These are phyloP conservation scores for Rhodocollybia butyracea DNA, from an alignment of 768 basidiomycete species.

Conservation along the genomic window DNA sequence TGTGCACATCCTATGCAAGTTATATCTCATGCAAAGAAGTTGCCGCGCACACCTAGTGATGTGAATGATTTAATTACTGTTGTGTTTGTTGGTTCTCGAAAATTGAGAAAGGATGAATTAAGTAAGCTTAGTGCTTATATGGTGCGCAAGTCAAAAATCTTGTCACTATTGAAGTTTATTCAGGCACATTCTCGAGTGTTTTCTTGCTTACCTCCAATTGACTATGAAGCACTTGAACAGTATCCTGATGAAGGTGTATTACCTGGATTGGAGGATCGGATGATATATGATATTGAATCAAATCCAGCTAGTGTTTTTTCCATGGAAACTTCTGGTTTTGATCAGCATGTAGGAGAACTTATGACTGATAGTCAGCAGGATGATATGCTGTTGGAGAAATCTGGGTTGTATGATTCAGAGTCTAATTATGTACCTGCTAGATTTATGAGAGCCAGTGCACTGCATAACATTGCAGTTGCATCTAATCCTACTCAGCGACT, in stretches of 20 bases:
- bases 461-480: not conserved
- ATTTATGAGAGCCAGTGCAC: not conserved
- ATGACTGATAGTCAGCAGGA: not conserved
- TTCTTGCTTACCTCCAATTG: not conserved
- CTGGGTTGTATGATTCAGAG: not conserved
- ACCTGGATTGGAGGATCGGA: not conserved
- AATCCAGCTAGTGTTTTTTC: not conserved
- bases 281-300: not conserved
- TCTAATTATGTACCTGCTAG: not conserved
- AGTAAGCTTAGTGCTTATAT: not conserved
- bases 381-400: not conserved
- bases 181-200: not conserved
- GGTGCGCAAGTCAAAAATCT: not conserved
- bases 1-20: conserved; percentile 1
- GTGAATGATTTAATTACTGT: not conserved
- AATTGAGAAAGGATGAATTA: not conserved
- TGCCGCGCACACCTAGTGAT: not conserved
- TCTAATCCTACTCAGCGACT: conserved; percentile 4
- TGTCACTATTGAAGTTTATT: not conserved
- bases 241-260: not conserved
- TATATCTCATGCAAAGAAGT: not conserved
- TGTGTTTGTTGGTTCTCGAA: not conserved
- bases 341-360: not conserved
- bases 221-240: not conserved
- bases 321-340: not conserved